Percentiles rank a stretch among this genome's conserved stretches.
Conservation (phyloP, 73 alveolate genomes). For the Paramecium tetraurelia region DNA sequence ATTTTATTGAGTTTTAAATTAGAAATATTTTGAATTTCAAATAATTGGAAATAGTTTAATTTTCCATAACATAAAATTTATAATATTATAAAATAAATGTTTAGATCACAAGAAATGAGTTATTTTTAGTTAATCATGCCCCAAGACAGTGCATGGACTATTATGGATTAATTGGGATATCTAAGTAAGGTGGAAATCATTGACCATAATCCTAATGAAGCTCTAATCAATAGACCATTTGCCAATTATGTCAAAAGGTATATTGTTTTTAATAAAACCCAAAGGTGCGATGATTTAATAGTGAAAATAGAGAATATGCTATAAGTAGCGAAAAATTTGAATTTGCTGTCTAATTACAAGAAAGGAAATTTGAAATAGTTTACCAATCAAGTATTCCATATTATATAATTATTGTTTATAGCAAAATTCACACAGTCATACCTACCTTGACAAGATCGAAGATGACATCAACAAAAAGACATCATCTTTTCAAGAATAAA, state of each 20-base stretch:
- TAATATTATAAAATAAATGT: constrained; percentile 24
- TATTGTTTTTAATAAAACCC: not conserved
- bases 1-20: not conserved
- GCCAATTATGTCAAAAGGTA: constrained; percentile 47
- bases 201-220: constrained; percentile 83
- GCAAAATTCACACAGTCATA: not conserved
- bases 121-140: constrained; percentile 87
- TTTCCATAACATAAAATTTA: not conserved
- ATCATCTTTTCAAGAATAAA: not conserved
- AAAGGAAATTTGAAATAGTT: not conserved
- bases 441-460: constrained; percentile 43
- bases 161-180: constrained; percentile 87
- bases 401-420: not conserved
- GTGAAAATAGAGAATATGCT: not conserved
- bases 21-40: not conserved
- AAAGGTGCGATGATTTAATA: constrained; percentile 25
- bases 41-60: not conserved
- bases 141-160: constrained; percentile 87
- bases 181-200: constrained; percentile 88
- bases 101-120: constrained; percentile 91
- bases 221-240: constrained; percentile 76
- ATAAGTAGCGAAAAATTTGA: not conserved
- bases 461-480: constrained; percentile 3
- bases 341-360: not conserved
- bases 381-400: not conserved